Evolutionary conservation across 768 basidiomycete species (phyloP).

Genomic region (Boletus huronensis): DNA sequence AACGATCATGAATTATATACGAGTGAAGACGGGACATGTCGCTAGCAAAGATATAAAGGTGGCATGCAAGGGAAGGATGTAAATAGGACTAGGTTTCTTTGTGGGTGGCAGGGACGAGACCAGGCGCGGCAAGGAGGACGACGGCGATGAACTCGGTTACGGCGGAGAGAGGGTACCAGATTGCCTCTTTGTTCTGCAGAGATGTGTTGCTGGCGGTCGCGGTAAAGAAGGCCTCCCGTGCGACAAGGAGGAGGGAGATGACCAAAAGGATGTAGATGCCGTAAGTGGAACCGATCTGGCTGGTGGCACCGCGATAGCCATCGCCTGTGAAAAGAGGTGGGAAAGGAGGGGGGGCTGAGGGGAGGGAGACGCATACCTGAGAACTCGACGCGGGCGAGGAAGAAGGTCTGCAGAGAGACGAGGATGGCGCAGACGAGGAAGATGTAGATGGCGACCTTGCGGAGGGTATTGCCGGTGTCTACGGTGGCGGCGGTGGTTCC

Average conservation of each 20-base stretch:
- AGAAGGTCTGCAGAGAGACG: conserved; percentile 16
- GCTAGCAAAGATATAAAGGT: conserved; percentile 5
- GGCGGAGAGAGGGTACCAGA: conserved; percentile 34
- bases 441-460: conserved; percentile 27
- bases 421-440: conserved; percentile 28
- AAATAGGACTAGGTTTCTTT: not conserved
- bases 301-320: not conserved
- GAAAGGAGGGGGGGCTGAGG: not conserved
- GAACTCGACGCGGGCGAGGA: conserved; percentile 21
- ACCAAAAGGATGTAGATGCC: conserved; percentile 23
- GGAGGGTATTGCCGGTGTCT: conserved; percentile 23
- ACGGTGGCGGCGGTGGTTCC: conserved; percentile 4
- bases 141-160: conserved; percentile 33
- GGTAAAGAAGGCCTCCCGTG: conserved; percentile 31
- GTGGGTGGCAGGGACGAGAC: conserved; percentile 28
- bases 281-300: conserved; percentile 15
- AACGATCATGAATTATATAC: not conserved
- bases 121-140: conserved; percentile 25
- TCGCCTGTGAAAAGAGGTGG: conserved; percentile 2
- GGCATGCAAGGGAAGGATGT: not conserved
- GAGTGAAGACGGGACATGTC: not conserved
- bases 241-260: conserved; percentile 26
- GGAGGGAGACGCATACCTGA: conserved; percentile 1
- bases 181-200: conserved; percentile 25
- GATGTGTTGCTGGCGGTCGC: conserved; percentile 16